Evolutionary conservation across 257 asterid genomes (phyloP), one percentile per base, ranked within the genome.

Genomic region (Orobanche coerulescens): DNA sequence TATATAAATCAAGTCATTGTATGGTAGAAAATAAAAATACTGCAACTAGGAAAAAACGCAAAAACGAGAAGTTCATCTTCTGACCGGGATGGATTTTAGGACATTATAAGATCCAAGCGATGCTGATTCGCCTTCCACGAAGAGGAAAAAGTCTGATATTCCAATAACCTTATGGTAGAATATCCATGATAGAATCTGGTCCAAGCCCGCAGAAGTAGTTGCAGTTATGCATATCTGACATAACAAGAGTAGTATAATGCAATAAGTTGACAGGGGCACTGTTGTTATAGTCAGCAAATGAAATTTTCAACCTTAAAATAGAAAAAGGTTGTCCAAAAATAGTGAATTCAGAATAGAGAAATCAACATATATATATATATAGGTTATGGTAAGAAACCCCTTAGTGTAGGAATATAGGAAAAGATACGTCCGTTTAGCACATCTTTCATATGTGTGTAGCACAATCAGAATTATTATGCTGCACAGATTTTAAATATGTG

Each of bases 101-200:
- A 75, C 86, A 62, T 75, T 76, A 18, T 71, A 77, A 30, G 73
- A 73, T 54, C 37, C 67, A 57, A 70, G 77, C 14, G 83, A 75
- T 51, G 88, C 75, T 2, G 75, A 57, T 22, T 77, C 75, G 48
- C 88, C 88, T 71, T 81, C 93, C 39, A 81, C 93, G 24, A 84
- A 84, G 18, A 84, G 83, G 36, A 81, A 76, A 75, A 84, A 79
- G 34, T 65, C 61, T 51, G 83, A 13, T 10, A 84, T 75, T 43
- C 86, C 89, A 58, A 84, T 70, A 58, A 75, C 84, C 68, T 73
- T 84, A 71, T 84, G 94, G 66, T 84, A 84, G 74, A 79, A 84
- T 79, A 81, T 82, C 94, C 94, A 84, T 4, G 94, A 89, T 11
- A 84, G 76, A 56, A 79, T 84, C 73, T 84, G 84, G 58, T 82